Evolutionary conservation across 1,284 basidiomycete species (phyloP).

Genomic region (Puccinia horiana): DNA sequence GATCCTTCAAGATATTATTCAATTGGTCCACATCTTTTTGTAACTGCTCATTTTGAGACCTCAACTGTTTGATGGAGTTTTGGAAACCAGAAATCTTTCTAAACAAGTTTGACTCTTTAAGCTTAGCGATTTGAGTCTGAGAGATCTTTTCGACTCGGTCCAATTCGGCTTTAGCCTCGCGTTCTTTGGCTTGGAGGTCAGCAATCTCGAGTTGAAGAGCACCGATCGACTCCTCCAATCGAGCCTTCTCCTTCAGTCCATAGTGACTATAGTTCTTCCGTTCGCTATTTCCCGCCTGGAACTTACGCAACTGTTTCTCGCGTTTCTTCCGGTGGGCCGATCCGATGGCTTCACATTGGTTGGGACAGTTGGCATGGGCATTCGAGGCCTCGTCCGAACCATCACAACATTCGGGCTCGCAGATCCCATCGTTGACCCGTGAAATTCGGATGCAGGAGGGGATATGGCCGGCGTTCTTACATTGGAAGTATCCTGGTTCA

Average conservation of each 20-base stretch:
- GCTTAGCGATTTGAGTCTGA: constrained; percentile 60
- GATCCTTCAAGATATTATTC: constrained; percentile 77
- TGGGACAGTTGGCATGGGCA: constrained; percentile 66
- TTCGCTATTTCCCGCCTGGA: constrained; percentile 78
- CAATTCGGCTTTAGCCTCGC: constrained; percentile 63
- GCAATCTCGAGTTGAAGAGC: constrained; percentile 62
- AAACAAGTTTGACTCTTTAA: constrained; percentile 78
- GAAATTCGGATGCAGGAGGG: constrained; percentile 75
- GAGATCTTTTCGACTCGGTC: constrained; percentile 54
- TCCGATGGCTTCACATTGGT: constrained; percentile 77
- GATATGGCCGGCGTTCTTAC: constrained; percentile 83
- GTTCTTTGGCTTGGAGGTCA: constrained; percentile 65
- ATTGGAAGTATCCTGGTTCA: constrained; percentile 66
- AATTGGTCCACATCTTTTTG: constrained; percentile 74
- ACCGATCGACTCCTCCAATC: constrained; percentile 68
- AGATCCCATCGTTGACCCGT: constrained; percentile 90
- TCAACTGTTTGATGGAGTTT: constrained; percentile 73
- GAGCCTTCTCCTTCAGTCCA: constrained; percentile 80
- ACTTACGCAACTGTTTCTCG: constrained; percentile 71
- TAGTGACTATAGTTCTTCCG: constrained; percentile 81
- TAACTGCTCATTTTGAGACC: constrained; percentile 71
- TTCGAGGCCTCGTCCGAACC: constrained; percentile 88
- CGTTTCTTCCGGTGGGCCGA: constrained; percentile 68
- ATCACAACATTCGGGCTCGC: constrained; percentile 93
- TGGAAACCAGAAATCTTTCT: constrained; percentile 72